These are phyloP conservation scores for Rhododendron ferrugineum DNA, from an alignment of 148 eudicot species.

Conservation along the genomic window DNA sequence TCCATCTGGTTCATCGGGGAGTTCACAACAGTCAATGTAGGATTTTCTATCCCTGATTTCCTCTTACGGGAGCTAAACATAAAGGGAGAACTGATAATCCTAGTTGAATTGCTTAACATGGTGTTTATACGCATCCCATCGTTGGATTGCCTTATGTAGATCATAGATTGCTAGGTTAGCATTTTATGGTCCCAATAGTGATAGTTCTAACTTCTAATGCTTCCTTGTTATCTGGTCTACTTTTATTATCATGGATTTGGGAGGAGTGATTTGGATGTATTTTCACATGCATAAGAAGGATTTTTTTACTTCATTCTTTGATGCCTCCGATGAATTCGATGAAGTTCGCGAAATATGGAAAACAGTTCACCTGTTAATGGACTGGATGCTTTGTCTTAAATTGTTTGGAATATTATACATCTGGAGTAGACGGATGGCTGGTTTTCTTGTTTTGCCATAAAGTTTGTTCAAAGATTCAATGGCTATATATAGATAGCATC, in stretches of 20 bases:
- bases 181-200: neutral
- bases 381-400: neutral
- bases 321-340: neutral
- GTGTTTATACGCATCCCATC: neutral
- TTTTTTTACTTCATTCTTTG: neutral
- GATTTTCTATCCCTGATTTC: conserved; percentile 10
- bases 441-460: neutral
- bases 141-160: neutral
- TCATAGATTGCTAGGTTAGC: neutral
- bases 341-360: neutral
- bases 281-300: neutral
- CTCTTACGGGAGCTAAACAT: neutral
- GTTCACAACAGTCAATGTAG: conserved; percentile 38
- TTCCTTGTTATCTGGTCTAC: neutral
- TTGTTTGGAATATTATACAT: neutral
- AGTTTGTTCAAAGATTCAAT: neutral
- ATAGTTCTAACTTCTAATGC: neutral
- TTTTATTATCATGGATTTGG: conserved; percentile 5
- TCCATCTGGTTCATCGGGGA: conserved; percentile 39
- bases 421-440: neutral
- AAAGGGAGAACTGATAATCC: neutral
- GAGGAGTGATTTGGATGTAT: neutral
- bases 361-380: neutral
- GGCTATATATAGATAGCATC: neutral
- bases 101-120: neutral